phyloP scores from a whole-genome alignment of 2,329 filamentous ascomycete species.

The Colletotrichum sp. region DNA sequence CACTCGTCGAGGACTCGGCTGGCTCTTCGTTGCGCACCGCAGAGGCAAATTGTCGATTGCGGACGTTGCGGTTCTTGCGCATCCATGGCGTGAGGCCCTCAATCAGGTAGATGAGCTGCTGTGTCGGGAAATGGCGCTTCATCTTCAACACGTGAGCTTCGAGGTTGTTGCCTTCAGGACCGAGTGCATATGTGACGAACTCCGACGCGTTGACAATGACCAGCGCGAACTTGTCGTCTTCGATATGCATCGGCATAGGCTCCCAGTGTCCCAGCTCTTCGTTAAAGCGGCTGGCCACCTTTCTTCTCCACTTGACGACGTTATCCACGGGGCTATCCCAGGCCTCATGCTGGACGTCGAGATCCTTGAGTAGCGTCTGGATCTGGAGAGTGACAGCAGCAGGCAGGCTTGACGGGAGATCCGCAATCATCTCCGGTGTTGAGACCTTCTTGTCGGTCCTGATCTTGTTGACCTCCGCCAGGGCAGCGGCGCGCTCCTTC shows the following conservation, averaged over 20 bases:
- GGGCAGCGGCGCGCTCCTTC: conserved; percentile 67
- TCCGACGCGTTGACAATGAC: conserved; percentile 67
- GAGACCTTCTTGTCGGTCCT: conserved; percentile 77
- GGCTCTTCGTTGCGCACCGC: conserved; percentile 57
- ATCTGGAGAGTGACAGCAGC: conserved; percentile 50
- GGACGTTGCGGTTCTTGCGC: conserved; percentile 69
- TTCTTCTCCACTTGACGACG: conserved; percentile 72
- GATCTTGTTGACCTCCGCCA: conserved; percentile 76
- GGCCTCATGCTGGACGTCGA: conserved; percentile 51
- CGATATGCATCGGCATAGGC: conserved; percentile 57
- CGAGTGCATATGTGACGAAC: conserved; percentile 66
- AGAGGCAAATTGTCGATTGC: conserved; percentile 72
- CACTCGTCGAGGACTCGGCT: conserved; percentile 26
- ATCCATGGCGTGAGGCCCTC: conserved; percentile 72
- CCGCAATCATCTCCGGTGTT: conserved; percentile 78
- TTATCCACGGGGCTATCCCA: conserved; percentile 53
- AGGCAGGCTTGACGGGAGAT: conserved; percentile 65
- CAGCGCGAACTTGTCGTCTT: conserved; percentile 65
- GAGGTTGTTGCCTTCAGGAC: conserved; percentile 53
- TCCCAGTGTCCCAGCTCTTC: conserved; percentile 68
- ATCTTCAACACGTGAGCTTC: conserved; percentile 64
- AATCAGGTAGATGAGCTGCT: conserved; percentile 71
- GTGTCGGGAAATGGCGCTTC: conserved; percentile 55
- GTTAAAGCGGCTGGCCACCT: conserved; percentile 68
- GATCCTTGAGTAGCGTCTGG: conserved; percentile 52